Evolutionary conservation across 2,329 filamentous ascomycete species (phyloP), one percentile per base, ranked within the genome.

Genomic region (Exophiala calicioides): DNA sequence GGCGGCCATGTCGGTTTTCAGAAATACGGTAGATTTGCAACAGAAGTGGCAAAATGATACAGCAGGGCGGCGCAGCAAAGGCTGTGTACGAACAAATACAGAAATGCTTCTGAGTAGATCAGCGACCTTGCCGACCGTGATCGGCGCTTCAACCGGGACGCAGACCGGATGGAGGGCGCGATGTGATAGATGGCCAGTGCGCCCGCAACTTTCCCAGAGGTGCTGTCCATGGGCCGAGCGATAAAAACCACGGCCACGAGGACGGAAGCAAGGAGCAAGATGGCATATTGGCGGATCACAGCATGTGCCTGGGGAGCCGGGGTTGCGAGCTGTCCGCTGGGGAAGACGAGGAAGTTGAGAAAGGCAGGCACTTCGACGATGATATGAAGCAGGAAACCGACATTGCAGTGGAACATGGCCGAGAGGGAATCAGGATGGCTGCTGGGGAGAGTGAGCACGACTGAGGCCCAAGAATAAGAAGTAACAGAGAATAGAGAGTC

Each of bases 251-350:
- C 20, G 4, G 67, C 63, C 20, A 71, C 60, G 27, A 68, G 49
- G 45, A 57, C 62, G 8, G 66, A 64, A 10, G 54, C 44, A 12
- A 68, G 38, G 4, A 70, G 57, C 0, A 69, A 57, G 5, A 67
- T 49, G n/a, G 67, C 66, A 47, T 69, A 70, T 57, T 71, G 68
- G 23, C 60, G 56, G 37, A 70, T 63, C 8, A 63, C 38, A 18
- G 64, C 55, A 30, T 69, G 61, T 7, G 68, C 63, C 51, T 65
- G 58, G 7, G 64, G 62, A 26, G 64, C 62, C 27, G 63, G 53
- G 3, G 39, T 30, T 3, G 58, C 45, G 12, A 69, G 60, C 9
- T 62, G 62, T 12, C 47, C 35, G 18, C 50, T 59, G 5, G 67
- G 67, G 16, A 58, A 54, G 43, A 69, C 37, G 52, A 65, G 61